Base-by-base conservation (phyloP, 2,329 filamentous ascomycete species). In the Curvularia verruculosa region DNA sequence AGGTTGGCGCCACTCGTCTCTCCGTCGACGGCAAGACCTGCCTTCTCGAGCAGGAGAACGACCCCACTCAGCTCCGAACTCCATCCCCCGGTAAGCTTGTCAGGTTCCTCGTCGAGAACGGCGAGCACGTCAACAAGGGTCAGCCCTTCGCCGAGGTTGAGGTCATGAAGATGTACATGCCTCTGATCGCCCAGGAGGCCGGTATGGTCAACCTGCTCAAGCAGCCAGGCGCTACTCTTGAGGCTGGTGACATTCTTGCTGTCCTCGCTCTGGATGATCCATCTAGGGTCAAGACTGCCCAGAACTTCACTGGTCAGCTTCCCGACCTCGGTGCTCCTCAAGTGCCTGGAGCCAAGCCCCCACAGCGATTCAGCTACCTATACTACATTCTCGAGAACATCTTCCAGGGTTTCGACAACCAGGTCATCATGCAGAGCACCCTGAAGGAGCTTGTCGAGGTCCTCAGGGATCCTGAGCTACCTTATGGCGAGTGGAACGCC, bases 161-260 rank as follows among this genome's bases (percentile, higher is more conserved):
- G 80, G 95, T 99, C 79, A 99, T 99, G 95, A 99, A 99, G 85
- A 99, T 99, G 95, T 98, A 98, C 85, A 99, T 99, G 95, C 95
- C 95, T 72, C 84, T 99, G 53, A 85, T 99, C 60, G 91, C 95
- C 2, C 89, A 93, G 75, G 95, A 99, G 78, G 95, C 96, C 70
- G 95, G 95, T 82, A 85, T 96, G 52, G 94, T 99, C 54, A 95
- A 97, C 81, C 86, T 99, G 71, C 96, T 99, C 84, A 99, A 99
- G 86, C 95, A 98, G 81, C 95, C 95, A 61, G 95, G 95, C 77
- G 91, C 95, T n/a, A 96, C 92, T 18, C 89, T 99, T 46, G 93
- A 98, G 78, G 95, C 95, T 74, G 95, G 95, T 78, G 95, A 99
- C 75, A 98, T 99, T 59, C 87, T 99, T n/a, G 95, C 93, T 81